Conservation (phyloP, 805 yeast species). For the Candida germanica region DNA sequence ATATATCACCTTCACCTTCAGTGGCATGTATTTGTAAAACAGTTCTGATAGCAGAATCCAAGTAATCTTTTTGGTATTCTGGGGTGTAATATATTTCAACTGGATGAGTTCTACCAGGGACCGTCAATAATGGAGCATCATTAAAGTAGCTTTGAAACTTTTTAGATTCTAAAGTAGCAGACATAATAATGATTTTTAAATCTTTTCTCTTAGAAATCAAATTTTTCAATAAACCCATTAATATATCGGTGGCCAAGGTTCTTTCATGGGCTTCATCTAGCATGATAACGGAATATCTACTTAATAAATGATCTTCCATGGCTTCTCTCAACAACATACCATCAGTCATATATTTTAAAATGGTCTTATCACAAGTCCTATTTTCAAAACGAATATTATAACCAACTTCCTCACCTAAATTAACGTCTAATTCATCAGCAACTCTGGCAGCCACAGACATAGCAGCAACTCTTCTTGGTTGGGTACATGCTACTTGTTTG, state of each 20-base stretch:
- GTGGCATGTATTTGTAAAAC: constrained; percentile 96
- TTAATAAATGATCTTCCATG: constrained; percentile 87
- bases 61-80: constrained; percentile 90
- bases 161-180: constrained; percentile 96
- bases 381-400: constrained; percentile 93
- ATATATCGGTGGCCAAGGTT: constrained; percentile 91
- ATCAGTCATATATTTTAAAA: constrained; percentile 95
- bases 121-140: constrained; percentile 91
- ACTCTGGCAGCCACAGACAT: constrained; percentile 98
- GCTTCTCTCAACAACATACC: constrained; percentile 98
- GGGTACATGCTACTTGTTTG: constrained; percentile 91
- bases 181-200: constrained; percentile 89
- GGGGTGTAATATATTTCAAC: constrained; percentile 97
- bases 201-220: constrained; percentile 79
- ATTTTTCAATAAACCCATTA: constrained; percentile 91
- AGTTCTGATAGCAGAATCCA: constrained; percentile 93
- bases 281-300: constrained; percentile 82
- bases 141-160: constrained; percentile 88
- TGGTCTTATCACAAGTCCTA: constrained; percentile 73
- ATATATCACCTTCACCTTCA: constrained; percentile 88
- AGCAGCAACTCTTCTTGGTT: constrained; percentile 97
- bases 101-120: constrained; percentile 97
- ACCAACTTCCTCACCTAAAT: constrained; percentile 92
- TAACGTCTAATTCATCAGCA: constrained; percentile 95
- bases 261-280: constrained; percentile 98